phyloP scores from a whole-genome alignment of 2,329 filamentous ascomycete genomes.

The Aspergillus latus region DNA sequence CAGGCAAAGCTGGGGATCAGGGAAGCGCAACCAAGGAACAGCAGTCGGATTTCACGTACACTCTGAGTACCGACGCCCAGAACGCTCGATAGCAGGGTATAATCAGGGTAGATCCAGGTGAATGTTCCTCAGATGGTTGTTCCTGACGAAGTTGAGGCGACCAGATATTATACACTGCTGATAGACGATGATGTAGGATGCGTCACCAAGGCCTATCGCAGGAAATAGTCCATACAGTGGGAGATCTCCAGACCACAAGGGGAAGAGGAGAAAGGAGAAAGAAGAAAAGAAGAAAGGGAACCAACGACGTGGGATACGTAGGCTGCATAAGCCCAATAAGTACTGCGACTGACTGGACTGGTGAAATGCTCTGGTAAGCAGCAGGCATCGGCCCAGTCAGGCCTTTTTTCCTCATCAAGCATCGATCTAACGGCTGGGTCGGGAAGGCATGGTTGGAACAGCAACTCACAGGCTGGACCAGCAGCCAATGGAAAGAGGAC shows the following conservation, averaged over 20 bases:
- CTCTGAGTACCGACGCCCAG: neutral
- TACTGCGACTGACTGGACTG: neutral
- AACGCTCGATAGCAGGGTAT: neutral
- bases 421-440: conserved; percentile 18
- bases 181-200: conserved; percentile 1
- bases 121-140: neutral
- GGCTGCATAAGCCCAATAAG: conserved; percentile 4
- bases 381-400: conserved; percentile 2
- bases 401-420: neutral
- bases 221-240: neutral
- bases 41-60: neutral
- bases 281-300: neutral
- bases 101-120: neutral
- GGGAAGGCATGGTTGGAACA: conserved; percentile 18
- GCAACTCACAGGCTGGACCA: conserved; percentile 2
- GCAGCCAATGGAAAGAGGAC: conserved; percentile 1
- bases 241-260: neutral
- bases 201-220: conserved; percentile 1
- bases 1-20: neutral
- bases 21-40: neutral
- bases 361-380: neutral
- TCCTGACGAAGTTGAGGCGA: neutral
- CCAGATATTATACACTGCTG: neutral
- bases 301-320: neutral
- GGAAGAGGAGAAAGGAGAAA: neutral